phyloP scores from a whole-genome alignment of 2,329 filamentous ascomycete genomes.

The Penicillium frequentans region DNA sequence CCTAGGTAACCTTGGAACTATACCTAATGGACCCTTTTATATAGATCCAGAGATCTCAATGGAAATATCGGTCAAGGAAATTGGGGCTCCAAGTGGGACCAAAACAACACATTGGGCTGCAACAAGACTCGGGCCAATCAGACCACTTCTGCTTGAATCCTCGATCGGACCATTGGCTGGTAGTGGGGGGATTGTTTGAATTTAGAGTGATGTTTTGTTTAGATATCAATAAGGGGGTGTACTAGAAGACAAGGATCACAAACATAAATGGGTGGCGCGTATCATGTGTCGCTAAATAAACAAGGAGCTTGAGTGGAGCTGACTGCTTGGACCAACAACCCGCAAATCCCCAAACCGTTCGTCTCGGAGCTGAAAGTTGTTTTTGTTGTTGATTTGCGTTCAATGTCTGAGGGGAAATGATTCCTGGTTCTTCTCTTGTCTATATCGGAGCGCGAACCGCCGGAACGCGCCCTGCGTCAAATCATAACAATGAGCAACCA shows the following conservation, averaged over 20 bases:
- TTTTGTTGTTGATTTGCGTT: constrained; percentile 53
- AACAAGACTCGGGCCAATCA: constrained; percentile 2
- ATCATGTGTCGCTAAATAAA: constrained; percentile 8
- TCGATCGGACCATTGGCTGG: background rate
- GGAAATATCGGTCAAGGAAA: constrained; percentile 6
- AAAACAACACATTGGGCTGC: constrained; percentile 7
- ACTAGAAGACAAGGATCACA: background rate
- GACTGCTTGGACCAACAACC: constrained; percentile 14
- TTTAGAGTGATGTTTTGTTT: background rate
- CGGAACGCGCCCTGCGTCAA: constrained; percentile 10
- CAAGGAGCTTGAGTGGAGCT: constrained; percentile 23
- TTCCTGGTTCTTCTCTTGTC: background rate
- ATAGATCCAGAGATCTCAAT: background rate
- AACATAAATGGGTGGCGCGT: background rate
- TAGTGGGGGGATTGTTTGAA: background rate
- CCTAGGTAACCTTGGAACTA: background rate
- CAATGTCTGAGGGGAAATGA: background rate
- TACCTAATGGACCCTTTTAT: background rate
- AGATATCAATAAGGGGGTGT: background rate
- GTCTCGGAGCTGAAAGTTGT: background rate
- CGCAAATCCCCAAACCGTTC: constrained; percentile 5
- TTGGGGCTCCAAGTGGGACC: constrained; percentile 4
- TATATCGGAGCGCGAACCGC: constrained; percentile 11
- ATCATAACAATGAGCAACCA: constrained; percentile 32
- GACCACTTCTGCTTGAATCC: background rate